phyloP scores from a whole-genome alignment of 1,139 yeast species.

The Sugiyamaella pinicola region DNA sequence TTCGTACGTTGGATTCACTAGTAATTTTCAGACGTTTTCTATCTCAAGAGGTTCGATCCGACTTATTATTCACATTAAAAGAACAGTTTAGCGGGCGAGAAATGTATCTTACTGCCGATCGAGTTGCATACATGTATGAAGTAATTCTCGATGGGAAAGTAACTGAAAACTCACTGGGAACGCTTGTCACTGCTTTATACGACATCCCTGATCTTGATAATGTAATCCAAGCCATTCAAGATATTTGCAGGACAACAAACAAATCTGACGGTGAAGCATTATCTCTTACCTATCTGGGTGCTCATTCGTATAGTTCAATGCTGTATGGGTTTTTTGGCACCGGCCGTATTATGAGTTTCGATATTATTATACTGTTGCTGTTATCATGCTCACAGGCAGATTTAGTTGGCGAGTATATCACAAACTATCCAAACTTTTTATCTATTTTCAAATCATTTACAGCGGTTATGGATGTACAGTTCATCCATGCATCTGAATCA shows the following conservation, averaged over 20 bases:
- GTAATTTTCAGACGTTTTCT: conserved; percentile 25
- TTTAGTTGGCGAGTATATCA: conserved; percentile 28
- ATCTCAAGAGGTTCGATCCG: conserved; percentile 22
- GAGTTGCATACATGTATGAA: conserved; percentile 28
- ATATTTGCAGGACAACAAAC: background rate
- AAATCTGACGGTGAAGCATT: background rate
- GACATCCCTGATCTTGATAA: conserved; percentile 30
- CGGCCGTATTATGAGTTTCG: conserved; percentile 27
- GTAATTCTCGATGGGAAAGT: conserved; percentile 26
- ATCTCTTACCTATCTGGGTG: conserved; percentile 28
- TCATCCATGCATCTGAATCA: background rate
- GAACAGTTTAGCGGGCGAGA: conserved; percentile 27
- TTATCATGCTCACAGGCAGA: conserved; percentile 30
- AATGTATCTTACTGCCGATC: conserved; percentile 28
- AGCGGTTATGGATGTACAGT: conserved; percentile 23
- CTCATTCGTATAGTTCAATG: conserved; percentile 25
- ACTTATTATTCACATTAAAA: conserved; percentile 23
- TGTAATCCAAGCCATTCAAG: conserved; percentile 18
- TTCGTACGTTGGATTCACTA: conserved; percentile 28
- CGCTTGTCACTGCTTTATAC: conserved; percentile 28
- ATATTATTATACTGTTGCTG: conserved; percentile 30
- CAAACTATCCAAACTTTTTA: conserved; percentile 27
- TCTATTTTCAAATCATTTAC: conserved; percentile 26
- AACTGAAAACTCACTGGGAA: conserved; percentile 27
- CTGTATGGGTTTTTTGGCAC: conserved; percentile 29